Evolutionary conservation across 2,329 filamentous ascomycete genomes (phyloP), one percentile per base, ranked within the genome.

Genomic region (Botrytis deweyae): DNA sequence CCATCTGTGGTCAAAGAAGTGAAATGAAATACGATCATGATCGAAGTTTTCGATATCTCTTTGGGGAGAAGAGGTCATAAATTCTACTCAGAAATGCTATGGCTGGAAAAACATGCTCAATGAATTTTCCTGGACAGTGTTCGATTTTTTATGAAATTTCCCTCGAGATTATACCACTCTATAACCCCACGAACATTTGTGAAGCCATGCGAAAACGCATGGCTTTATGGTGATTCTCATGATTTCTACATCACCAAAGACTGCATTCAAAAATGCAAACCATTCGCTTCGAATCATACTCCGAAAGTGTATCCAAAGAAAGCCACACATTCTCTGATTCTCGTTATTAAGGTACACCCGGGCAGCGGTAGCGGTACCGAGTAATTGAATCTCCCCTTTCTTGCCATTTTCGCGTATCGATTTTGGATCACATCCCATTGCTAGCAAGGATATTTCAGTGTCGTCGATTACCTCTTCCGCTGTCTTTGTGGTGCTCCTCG

Each of bases 1-100:
- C 10, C 9, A 5, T 1, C 2, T 33, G 16, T 5, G 0, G 7
- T 67, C 5, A 18, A 52, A 10, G 44, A n/a, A 52, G 12, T 7
- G 5, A 18, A 10, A 36, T 7, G 20, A 4, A 1, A 9, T 18
- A 36, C 10, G 4, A 25, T 9, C 10, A n/a, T n/a, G 1, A 0
- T 29, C 5, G 22, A 25, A 12, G 6, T 18, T 25, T 29, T n/a
- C 7, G 8, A 16, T 9, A 0, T 14, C 1, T 46, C 18, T 49
- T 25, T 2, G 1, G 14, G 12, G 3, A 12, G 1, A 40, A 25
- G 12, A 10, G 22, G 22, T 18, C 33, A 18, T 12, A 12, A 52
- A 5, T 10, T 2, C 3, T 14, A 49, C 16, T 6, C 1, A 4
- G 3, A 52, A 25, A 52, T 49, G 22, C 22, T 38, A 52, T 52